Percentiles rank a stretch among this genome's conserved stretches.
Conservation (phyloP, 176 grass and related monocot genomes). For the Triticum timopheevii region DNA sequence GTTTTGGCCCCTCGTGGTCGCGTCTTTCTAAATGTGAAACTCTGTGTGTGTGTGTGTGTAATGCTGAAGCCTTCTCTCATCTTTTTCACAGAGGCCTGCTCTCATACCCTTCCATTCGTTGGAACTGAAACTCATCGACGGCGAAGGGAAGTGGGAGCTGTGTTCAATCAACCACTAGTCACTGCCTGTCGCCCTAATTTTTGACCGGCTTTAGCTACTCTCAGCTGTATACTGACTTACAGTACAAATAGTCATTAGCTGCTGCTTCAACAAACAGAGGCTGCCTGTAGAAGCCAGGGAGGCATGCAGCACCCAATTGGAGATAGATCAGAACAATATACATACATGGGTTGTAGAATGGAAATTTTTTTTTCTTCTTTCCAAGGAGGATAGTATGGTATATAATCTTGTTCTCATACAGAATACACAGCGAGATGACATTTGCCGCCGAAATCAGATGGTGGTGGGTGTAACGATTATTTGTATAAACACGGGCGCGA, state of each 20-base stretch:
- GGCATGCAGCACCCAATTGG: neutral
- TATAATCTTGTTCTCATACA: neutral
- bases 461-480: neutral
- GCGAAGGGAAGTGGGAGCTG: slow-evolving; percentile 95
- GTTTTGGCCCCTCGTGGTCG: neutral
- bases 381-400: slow-evolving; percentile 18
- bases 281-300: too few species aligned
- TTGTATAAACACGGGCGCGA: slow-evolving; percentile 3
- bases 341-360: slow-evolving; percentile 2
- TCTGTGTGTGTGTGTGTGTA: neutral
- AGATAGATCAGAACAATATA: slow-evolving; percentile 8
- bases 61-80: neutral
- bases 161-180: slow-evolving; percentile 64
- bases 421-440: slow-evolving; percentile 8
- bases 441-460: neutral
- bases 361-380: neutral
- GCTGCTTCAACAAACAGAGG: too few species aligned
- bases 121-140: slow-evolving; percentile 95
- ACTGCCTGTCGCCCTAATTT: neutral
- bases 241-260: neutral
- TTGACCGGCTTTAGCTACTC: neutral
- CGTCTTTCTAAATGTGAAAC: neutral
- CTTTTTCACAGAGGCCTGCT: slow-evolving; percentile 78
- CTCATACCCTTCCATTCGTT: slow-evolving; percentile 89
- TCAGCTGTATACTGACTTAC: slow-evolving; percentile 16